These are phyloP conservation scores for Trichoderma sp. DNA, from an alignment of 2,329 filamentous ascomycete genomes.

Conservation along the genomic window DNA sequence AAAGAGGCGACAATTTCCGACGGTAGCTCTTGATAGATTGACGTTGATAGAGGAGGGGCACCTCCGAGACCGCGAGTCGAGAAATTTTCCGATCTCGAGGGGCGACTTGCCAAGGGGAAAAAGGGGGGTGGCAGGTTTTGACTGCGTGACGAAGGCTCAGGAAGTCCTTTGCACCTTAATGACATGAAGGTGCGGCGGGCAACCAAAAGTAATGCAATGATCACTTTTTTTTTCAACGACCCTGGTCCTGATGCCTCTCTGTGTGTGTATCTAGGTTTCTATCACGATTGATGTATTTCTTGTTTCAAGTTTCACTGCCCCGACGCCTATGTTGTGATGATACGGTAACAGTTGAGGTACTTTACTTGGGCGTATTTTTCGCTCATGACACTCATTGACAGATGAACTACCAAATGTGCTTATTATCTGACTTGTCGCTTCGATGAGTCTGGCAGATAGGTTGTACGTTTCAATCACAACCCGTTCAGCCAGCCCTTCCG, in stretches of 20 bases:
- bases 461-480: too few relatives aligned
- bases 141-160: constrained; percentile 45
- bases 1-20: constrained; percentile 32
- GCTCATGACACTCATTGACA: too few relatives aligned
- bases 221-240: constrained; percentile 38
- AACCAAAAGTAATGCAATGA: constrained; percentile 50
- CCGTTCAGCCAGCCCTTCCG: too few relatives aligned
- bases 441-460: too few relatives aligned
- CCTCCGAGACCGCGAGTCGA: constrained; percentile 35
- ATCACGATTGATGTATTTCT: constrained; percentile 40
- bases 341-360: not conserved
- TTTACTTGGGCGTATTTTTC: too few relatives aligned
- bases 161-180: constrained; percentile 45
- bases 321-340: not conserved
- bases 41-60: constrained; percentile 43
- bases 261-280: constrained; percentile 44
- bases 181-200: constrained; percentile 43
- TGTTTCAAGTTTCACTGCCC: constrained; percentile 1
- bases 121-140: constrained; percentile 36
- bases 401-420: too few relatives aligned
- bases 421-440: too few relatives aligned
- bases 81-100: constrained; percentile 35
- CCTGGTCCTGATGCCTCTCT: constrained; percentile 39
- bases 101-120: constrained; percentile 37
- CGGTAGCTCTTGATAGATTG: constrained; percentile 47